Base-by-base conservation (phyloP, 2,329 filamentous ascomycete species). In the Aspergillus sp. region DNA sequence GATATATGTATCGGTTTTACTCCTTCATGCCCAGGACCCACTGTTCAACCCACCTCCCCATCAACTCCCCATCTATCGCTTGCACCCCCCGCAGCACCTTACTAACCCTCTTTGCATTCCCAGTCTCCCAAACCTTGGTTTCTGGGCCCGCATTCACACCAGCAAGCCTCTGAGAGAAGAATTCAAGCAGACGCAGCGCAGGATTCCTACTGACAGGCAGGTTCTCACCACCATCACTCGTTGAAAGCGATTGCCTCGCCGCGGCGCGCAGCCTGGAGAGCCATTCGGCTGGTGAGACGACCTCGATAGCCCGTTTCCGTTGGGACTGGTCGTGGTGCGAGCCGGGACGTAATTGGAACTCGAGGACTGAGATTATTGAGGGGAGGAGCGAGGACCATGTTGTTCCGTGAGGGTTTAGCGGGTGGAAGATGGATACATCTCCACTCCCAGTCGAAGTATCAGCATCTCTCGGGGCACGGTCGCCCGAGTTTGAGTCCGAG, bases 131-230 rank as follows among this genome's bases (percentile, higher is more conserved):
- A 2, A 17, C 31, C 2, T 48, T 9, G 15, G 17, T 15, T 7
- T 19, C 47, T 13, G 46, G 23, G 8, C 11, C 46, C 9, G 4
- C 9, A 15, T 25, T 28, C n/a, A 15, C 13, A 1, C 34, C 34
- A 2, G 19, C 45, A 46, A 57, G 49, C 45, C 54, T 28, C 30
- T 28, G 25, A n/a, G 46, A 30, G 25, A 57, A 57, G 46, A 57
- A 57, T 19, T 47, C 45, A 30, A 57, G 45, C 38, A 57, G 22
- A 30, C 45, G 45, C 19, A 57, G 25, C 30, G 46, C 54, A 45
- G 45, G 54, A 41, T 49, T 50, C 22, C n/a, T 28, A 23, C 25
- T n/a, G 9, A 30, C 25, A 8, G 5, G 7, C n/a, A 56, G 23
- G 28, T 28, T 45, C 19, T 34, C 54, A 7, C 15, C n/a, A 23